Evolutionary conservation across 768 basidiomycete genomes (phyloP).

Genomic region (Calocybe indica): DNA sequence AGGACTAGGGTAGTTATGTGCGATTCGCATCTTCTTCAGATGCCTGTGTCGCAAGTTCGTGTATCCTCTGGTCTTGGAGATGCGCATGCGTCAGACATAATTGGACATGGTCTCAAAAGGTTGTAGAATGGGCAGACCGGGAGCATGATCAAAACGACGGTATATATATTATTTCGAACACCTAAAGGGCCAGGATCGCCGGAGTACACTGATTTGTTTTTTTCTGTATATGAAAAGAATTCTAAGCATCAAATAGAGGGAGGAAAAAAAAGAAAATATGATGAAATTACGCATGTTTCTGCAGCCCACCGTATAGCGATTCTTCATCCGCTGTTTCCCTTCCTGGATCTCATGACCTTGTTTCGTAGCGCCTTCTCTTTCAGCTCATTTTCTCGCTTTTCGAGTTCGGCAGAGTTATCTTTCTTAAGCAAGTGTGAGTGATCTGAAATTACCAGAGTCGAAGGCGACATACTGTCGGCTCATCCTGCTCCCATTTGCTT

Average conservation of each 20-base stretch:
- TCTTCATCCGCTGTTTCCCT: slow-evolving; percentile 23
- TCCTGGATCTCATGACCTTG: slow-evolving; percentile 72
- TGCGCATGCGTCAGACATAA: no score
- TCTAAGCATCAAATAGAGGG: slow-evolving; percentile 10
- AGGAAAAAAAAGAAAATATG: slow-evolving; percentile 1
- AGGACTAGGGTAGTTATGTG: no score
- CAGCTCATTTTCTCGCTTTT: slow-evolving; percentile 69
- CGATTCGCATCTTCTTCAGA: no score
- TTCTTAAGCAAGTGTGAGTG: not conserved
- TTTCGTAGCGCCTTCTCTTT: slow-evolving; percentile 80
- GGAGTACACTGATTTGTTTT: no score
- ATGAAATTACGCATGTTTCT: slow-evolving; percentile 7
- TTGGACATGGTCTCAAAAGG: no score
- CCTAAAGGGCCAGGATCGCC: not conserved
- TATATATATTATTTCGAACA: not conserved
- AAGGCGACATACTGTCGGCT: not conserved
- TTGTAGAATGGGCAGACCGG: slow-evolving; percentile 2
- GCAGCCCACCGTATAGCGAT: slow-evolving; percentile 2
- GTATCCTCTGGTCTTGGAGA: no score
- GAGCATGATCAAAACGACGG: no score
- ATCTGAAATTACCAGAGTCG: not conserved
- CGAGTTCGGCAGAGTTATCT: slow-evolving; percentile 41
- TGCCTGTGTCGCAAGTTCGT: no score
- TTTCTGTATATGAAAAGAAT: slow-evolving; percentile 9
- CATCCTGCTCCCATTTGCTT: slow-evolving; percentile 47